Evolutionary conservation across 192 early-diverging fungal species (phyloP).

Genomic region (Coemansia sp.): DNA sequence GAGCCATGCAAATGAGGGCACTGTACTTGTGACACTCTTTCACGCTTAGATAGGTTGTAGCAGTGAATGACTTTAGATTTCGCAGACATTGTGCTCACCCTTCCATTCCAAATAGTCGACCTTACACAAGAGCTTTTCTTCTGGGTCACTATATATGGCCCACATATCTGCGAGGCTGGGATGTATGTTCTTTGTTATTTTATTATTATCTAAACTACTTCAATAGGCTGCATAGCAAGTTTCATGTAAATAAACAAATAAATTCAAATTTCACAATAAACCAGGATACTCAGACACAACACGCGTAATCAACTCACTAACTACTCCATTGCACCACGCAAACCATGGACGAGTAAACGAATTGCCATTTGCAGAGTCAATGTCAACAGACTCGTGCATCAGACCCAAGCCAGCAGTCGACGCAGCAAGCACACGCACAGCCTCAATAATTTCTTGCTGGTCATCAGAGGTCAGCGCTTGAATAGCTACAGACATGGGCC

Average conservation of each 20-base stretch:
- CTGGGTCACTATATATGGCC: no score
- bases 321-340: slow-evolving; percentile 66
- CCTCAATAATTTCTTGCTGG: slow-evolving; percentile 41
- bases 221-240: no score
- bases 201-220: no score
- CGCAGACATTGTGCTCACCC: slow-evolving; percentile 77
- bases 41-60: slow-evolving; percentile 87
- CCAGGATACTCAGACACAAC: neutral
- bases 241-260: neutral
- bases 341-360: slow-evolving; percentile 60
- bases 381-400: slow-evolving; percentile 64
- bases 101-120: slow-evolving; percentile 94
- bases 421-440: slow-evolving; percentile 45
- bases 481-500: slow-evolving; percentile 65
- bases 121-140: slow-evolving; percentile 60
- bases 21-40: slow-evolving; percentile 82
- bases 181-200: no score
- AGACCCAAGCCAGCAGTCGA: slow-evolving; percentile 57
- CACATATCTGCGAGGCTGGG: no score
- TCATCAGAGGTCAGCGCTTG: slow-evolving; percentile 49
- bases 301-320: slow-evolving; percentile 42
- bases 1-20: slow-evolving; percentile 77
- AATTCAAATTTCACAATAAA: neutral
- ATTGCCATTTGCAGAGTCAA: slow-evolving; percentile 28
- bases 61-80: slow-evolving; percentile 83